Base-by-base conservation (phyloP, 306 rosid genomes). In the Lathyrus aphaca region DNA sequence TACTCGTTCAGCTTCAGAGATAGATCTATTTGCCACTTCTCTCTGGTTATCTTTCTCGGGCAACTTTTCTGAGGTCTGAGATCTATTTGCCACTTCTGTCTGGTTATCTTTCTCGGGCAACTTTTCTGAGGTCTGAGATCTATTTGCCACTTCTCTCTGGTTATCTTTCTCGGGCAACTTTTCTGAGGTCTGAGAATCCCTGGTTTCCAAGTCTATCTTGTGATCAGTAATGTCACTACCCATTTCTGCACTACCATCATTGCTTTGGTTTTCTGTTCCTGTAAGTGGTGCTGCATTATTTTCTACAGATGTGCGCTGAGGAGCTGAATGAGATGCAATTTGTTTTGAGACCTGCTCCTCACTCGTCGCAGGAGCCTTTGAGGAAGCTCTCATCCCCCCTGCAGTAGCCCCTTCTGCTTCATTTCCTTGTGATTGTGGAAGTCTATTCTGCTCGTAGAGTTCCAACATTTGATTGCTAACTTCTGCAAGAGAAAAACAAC, bases 401-500 rank as follows among this genome's bases (percentile, higher is more conserved):
- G 82, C 90, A 49, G 82, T 76, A 82, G 76, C 80, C 37, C 89
- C 96, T 73, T 87, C 97, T 10, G 82, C 86, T 73, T 91, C 97
- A 61, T 84, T 87, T 71, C 86, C 86, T 65, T 82, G 86, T 54
- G 96, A 82, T 78, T 77, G 92, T 39, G 95, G 91, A 60, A 83
- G 71, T 64, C 88, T 82, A 69, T 89, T 89, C 80, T 91, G 97
- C 84, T 95, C 97, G 12, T 91, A 91, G 32, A 91, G 91, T 83
- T 95, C 99, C 86, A 95, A 79, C 97, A 95, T 95, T 86, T 95
- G 99, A 81, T 91, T 89, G 90, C 99, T 89, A 65, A 95, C 96
- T 83, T 95, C 99, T 95, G 95, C 91, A 80, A 68, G 78, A 65
- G 10, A 69, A 74, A 23, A 71, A 16, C 70, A 54, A n/a, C 10